These are phyloP conservation scores for Arthroderma sp. DNA, from an alignment of 2,329 filamentous ascomycete species.

Conservation along the genomic window DNA sequence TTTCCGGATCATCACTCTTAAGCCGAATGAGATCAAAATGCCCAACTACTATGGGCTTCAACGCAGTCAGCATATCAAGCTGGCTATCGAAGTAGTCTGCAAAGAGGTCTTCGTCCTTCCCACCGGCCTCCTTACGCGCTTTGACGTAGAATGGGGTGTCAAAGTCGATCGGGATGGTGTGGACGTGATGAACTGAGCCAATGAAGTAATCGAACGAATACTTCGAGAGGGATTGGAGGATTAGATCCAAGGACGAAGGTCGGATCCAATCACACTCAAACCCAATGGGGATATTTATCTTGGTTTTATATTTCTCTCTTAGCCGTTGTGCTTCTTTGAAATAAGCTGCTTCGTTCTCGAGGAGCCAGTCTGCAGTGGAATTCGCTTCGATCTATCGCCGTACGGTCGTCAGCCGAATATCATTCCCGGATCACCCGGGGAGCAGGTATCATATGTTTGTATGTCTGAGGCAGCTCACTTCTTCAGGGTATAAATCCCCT, in stretches of 20 bases:
- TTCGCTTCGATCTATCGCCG: constrained; percentile 19
- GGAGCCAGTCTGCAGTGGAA: constrained; percentile 10
- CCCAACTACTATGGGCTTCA: constrained; percentile 68
- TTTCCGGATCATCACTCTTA: constrained; percentile 55
- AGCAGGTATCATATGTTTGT: too few species aligned
- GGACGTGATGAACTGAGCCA: constrained; percentile 82
- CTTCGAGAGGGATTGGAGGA: constrained; percentile 45
- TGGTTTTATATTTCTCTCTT: constrained; percentile 51
- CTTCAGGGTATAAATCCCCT: constrained; percentile 82
- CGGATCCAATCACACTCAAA: constrained; percentile 94
- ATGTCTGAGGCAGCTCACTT: constrained; percentile 37
- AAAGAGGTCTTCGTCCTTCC: constrained; percentile 60
- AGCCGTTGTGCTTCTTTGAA: constrained; percentile 62
- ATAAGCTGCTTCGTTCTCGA: constrained; percentile 49
- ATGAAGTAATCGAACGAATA: constrained; percentile 76
- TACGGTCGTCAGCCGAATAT: too few species aligned
- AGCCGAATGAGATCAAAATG: constrained; percentile 89
- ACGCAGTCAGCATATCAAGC: constrained; percentile 58
- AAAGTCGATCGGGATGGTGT: constrained; percentile 80
- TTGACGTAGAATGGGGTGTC: constrained; percentile 52
- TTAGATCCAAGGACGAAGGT: constrained; percentile 46
- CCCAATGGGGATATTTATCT: constrained; percentile 71
- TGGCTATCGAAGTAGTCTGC: constrained; percentile 83
- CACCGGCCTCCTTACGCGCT: constrained; percentile 45
- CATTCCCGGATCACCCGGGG: too few species aligned